These are phyloP conservation scores for Pichia norvegensis DNA, from an alignment of 1,139 yeast genomes.

Conservation along the genomic window DNA sequence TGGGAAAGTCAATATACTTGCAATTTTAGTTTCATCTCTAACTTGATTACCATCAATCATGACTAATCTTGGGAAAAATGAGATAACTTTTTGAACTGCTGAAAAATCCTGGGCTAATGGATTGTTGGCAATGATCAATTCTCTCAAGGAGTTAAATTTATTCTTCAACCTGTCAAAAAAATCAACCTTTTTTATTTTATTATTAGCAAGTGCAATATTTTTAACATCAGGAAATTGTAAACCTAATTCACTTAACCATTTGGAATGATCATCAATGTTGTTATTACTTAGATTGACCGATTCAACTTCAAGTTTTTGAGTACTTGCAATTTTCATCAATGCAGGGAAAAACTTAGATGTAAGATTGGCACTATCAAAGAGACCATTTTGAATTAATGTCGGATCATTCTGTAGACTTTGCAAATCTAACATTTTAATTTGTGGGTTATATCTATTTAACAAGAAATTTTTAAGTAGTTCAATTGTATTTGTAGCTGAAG, in stretches of 20 bases:
- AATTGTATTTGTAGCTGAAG: conserved; percentile 40
- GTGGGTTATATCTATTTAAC: conserved; percentile 57
- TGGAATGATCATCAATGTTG: conserved; percentile 53
- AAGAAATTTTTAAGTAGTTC: conserved; percentile 57
- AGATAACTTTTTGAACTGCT: conserved; percentile 50
- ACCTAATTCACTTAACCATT: conserved; percentile 55
- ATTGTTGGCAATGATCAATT: conserved; percentile 67
- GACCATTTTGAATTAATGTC: conserved; percentile 51
- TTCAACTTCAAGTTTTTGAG: conserved; percentile 49
- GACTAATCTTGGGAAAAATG: conserved; percentile 67
- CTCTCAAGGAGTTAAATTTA: conserved; percentile 66
- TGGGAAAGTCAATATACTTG: conserved; percentile 47
- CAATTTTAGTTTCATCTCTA: conserved; percentile 61
- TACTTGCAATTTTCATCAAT: conserved; percentile 69
- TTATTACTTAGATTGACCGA: conserved; percentile 74
- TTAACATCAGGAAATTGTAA: conserved; percentile 65
- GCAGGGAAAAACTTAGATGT: conserved; percentile 85
- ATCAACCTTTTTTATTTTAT: conserved; percentile 51
- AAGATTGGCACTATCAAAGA: conserved; percentile 50
- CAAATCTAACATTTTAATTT: conserved; percentile 60
- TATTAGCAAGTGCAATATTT: conserved; percentile 74
- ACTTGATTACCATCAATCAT: conserved; percentile 72
- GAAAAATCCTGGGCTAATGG: conserved; percentile 42
- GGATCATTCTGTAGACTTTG: conserved; percentile 64
- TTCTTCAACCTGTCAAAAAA: conserved; percentile 71